Evolutionary conservation across 768 basidiomycete genomes (phyloP).

Genomic region (Lentinula detonsa): DNA sequence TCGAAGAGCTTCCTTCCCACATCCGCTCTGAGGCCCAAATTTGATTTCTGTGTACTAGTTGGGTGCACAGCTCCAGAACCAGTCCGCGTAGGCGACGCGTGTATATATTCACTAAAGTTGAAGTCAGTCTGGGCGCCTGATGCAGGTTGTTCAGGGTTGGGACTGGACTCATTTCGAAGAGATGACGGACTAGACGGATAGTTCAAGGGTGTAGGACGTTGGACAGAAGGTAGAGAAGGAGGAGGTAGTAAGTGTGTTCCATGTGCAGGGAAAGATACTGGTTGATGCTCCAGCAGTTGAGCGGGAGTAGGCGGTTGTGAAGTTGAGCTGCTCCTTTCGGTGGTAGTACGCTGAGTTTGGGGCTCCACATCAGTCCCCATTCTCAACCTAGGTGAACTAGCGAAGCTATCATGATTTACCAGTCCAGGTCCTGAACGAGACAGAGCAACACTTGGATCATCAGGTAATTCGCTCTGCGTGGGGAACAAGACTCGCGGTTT

Average conservation of each 20-base stretch:
- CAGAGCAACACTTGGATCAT: constrained; percentile 11
- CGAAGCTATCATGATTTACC: constrained; percentile 35
- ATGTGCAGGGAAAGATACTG: not conserved
- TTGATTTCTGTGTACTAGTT: constrained; percentile 24
- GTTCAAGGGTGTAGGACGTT: not conserved
- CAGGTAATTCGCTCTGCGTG: constrained; percentile 16
- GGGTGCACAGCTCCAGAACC: not conserved
- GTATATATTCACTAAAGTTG: constrained; percentile 67
- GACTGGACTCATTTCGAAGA: constrained; percentile 7
- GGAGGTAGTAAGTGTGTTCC: constrained; percentile 25
- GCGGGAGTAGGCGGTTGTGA: not conserved
- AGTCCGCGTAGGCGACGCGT: constrained; percentile 59
- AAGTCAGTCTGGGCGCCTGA: constrained; percentile 29
- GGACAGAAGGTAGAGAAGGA: constrained; percentile 22
- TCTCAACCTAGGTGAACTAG: constrained; percentile 37
- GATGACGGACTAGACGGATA: constrained; percentile 8
- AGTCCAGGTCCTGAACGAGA: not conserved
- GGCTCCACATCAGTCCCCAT: constrained; percentile 25
- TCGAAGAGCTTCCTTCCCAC: constrained; percentile 66
- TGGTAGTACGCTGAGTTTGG: not conserved
- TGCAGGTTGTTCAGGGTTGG: constrained; percentile 14
- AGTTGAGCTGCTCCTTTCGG: not conserved
- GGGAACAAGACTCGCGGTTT: constrained; percentile 72
- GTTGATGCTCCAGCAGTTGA: not conserved
- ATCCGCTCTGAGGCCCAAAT: constrained; percentile 52